Conservation (phyloP, 2,329 filamentous ascomycete species). For the Paracamarosporium sp. region DNA sequence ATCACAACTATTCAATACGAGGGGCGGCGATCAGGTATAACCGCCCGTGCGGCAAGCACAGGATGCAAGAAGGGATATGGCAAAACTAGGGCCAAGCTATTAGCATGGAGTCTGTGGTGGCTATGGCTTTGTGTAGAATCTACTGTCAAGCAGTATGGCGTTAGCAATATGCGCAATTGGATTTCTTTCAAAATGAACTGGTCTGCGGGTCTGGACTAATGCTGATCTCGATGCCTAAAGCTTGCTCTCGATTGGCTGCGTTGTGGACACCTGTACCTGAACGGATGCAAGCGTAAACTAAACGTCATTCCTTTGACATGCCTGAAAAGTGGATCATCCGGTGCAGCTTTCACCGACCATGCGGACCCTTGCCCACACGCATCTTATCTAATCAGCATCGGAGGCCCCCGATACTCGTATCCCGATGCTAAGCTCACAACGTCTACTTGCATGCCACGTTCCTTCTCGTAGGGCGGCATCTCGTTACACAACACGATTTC, state of each 20-base stretch:
- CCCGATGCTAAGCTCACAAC: background rate
- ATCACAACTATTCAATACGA: slow-evolving; percentile 8
- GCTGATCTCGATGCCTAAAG: background rate
- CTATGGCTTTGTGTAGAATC: slow-evolving; percentile 34
- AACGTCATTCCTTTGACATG: slow-evolving; percentile 1
- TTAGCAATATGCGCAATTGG: slow-evolving; percentile 32
- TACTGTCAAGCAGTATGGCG: slow-evolving; percentile 23
- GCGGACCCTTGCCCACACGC: slow-evolving; percentile 1
- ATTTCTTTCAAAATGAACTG: slow-evolving; percentile 14
- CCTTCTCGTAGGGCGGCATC: too few relatives aligned
- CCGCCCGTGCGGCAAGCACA: background rate
- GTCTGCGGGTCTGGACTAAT: slow-evolving; percentile 9
- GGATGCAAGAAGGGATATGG: background rate
- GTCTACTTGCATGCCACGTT: background rate
- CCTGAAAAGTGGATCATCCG: background rate
- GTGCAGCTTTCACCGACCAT: slow-evolving; percentile 2
- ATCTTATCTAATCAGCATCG: slow-evolving; percentile 31
- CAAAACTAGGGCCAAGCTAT: slow-evolving; percentile 20
- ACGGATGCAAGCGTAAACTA: background rate
- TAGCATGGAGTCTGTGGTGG: slow-evolving; percentile 24
- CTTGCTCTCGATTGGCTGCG: background rate
- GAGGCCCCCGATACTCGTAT: background rate
- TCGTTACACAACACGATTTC: background rate
- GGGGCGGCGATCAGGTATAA: slow-evolving; percentile 12
- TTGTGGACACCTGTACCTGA: slow-evolving; percentile 4